These are phyloP conservation scores for Amanita rimosa DNA, from an alignment of 768 basidiomycete species.

Conservation along the genomic window DNA sequence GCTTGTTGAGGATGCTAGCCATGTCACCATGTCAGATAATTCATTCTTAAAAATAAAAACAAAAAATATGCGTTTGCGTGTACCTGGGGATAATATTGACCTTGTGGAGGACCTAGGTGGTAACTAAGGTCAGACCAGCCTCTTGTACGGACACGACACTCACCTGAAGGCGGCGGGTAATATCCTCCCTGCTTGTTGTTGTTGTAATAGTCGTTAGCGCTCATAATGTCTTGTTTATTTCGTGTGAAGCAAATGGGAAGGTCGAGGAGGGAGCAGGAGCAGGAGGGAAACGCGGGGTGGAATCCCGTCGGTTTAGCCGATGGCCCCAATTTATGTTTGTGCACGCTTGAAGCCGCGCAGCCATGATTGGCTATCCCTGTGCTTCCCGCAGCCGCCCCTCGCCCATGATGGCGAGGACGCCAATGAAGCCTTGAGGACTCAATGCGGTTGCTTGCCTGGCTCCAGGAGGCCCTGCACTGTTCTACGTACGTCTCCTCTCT, in stretches of 20 bases:
- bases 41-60: not conserved
- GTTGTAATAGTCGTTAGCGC: constrained; percentile 67
- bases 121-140: constrained; percentile 6
- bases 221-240: constrained; percentile 29
- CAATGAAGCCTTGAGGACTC: not conserved
- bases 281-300: constrained; percentile 5
- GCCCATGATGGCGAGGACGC: too few species aligned
- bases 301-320: constrained; percentile 7
- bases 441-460: not conserved
- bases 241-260: not conserved
- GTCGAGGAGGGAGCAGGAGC: constrained; percentile 7
- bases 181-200: constrained; percentile 34
- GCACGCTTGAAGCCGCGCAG: constrained; percentile 12
- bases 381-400: too few species aligned
- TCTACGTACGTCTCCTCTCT: too few species aligned
- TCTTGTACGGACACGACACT: not conserved
- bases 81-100: constrained; percentile 60
- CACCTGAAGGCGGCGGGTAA: constrained; percentile 26
- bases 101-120: constrained; percentile 35
- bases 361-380: not conserved
- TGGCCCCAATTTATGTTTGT: constrained; percentile 18
- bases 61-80: not conserved
- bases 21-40: constrained; percentile 28
- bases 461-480: not conserved
- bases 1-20: constrained; percentile 67